Conservation (phyloP, 2,329 filamentous ascomycete genomes). For the Dothideomycetidae sp. region DNA sequence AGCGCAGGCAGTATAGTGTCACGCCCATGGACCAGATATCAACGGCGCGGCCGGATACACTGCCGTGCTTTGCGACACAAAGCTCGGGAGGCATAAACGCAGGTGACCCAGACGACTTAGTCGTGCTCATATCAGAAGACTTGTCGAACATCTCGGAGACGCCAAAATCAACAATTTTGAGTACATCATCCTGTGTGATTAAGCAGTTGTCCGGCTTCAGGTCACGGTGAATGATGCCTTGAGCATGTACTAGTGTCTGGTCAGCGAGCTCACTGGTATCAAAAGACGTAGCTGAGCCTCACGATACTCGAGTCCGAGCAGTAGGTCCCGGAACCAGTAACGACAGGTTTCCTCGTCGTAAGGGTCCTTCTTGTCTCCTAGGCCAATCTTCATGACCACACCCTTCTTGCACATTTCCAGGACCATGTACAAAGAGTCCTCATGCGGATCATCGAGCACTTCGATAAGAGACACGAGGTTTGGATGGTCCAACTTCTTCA, state of each 20-base stretch:
- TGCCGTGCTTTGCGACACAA: conserved; percentile 71
- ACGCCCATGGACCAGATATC: conserved; percentile 99
- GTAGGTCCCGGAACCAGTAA: conserved; percentile 87
- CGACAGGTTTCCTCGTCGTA: conserved; percentile 73
- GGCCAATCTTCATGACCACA: conserved; percentile 86
- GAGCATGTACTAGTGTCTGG: conserved; percentile 56
- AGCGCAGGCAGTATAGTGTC: conserved; percentile 81
- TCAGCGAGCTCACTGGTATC: conserved; percentile 4
- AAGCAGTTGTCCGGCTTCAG: conserved; percentile 97
- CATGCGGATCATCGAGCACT: conserved; percentile 85
- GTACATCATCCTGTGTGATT: conserved; percentile 75
- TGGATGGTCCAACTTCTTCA: conserved; percentile 94
- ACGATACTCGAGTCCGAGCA: conserved; percentile 88
- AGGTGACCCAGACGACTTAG: conserved; percentile 86
- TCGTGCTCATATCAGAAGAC: conserved; percentile 70
- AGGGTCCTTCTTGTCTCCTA: conserved; percentile 69
- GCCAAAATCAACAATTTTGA: conserved; percentile 97
- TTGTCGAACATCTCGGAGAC: conserved; percentile 98
- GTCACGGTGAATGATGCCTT: conserved; percentile 88
- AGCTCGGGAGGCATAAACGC: conserved; percentile 90
- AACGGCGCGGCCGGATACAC: conserved; percentile 75
- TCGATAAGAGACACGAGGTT: conserved; percentile 91
- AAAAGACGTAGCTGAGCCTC: conserved; percentile 26
- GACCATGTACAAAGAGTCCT: conserved; percentile 97
- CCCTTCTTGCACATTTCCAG: conserved; percentile 98